phyloP scores from a whole-genome alignment of 1,284 basidiomycete species.

The Phellinidium pouzarii region DNA sequence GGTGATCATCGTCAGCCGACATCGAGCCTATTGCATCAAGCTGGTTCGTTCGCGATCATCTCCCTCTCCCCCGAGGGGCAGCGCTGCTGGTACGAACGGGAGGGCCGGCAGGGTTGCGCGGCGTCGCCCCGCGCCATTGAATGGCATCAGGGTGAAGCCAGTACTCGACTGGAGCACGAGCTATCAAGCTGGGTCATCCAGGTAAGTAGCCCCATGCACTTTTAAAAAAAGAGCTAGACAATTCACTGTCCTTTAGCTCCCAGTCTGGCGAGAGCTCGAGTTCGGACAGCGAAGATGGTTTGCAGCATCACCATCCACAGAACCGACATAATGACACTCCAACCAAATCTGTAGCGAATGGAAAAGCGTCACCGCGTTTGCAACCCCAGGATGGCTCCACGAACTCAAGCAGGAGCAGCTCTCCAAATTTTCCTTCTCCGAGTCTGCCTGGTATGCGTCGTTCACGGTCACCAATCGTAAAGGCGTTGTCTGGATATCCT shows the following conservation, averaged over 20 bases:
- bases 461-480: conserved; percentile 13
- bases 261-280: conserved; percentile 16
- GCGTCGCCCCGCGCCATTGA: conserved; percentile 22
- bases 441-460: conserved; percentile 6
- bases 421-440: conserved; percentile 10
- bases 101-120: conserved; percentile 8
- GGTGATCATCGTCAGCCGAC: conserved; percentile 7
- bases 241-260: conserved; percentile 7
- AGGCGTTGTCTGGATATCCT: conserved; percentile 7
- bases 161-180: conserved; percentile 72
- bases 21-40: conserved; percentile 31
- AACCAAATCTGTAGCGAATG: conserved; percentile 1
- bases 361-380: conserved; percentile 5
- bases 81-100: conserved; percentile 7
- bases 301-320: conserved; percentile 10
- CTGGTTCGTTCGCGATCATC: conserved; percentile 75
- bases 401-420: conserved; percentile 13
- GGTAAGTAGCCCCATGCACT: conserved; percentile 33
- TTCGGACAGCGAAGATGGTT: conserved; percentile 13
- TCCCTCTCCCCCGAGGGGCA: conserved; percentile 52
- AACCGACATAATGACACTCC: not conserved
- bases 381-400: conserved; percentile 3
- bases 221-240: conserved; percentile 16
- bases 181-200: conserved; percentile 74
- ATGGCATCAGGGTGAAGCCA: conserved; percentile 23